Percentiles rank a stretch among this genome's conserved stretches.
Evolutionary conservation across 176 grass and related monocot species (phyloP).

Genomic region (Ensete ventricosum): DNA sequence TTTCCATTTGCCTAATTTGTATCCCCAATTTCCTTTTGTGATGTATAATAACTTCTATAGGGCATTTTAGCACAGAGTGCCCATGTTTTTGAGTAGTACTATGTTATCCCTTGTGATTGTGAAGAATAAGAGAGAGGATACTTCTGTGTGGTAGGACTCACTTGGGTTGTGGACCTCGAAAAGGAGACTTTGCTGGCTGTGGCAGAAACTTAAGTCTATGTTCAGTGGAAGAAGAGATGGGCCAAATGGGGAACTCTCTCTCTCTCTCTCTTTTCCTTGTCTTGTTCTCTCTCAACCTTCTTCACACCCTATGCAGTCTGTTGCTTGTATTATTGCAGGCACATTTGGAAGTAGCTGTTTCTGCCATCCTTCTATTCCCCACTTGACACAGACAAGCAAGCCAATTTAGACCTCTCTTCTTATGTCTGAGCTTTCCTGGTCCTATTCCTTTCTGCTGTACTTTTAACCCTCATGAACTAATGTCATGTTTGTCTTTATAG

Average conservation of each 20-base stretch:
- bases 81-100: too few species aligned
- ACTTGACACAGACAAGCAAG: neutral
- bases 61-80: neutral
- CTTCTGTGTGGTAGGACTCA: neutral
- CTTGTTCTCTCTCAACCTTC: neutral
- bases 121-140: neutral
- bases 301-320: neutral
- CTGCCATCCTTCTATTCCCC: neutral
- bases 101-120: neutral
- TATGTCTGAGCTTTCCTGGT: neutral
- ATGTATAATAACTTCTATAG: neutral
- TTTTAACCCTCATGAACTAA: neutral
- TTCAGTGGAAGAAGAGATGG: neutral
- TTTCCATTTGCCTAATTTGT: too few species aligned
- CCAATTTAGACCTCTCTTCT: neutral
- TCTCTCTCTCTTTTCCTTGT: neutral
- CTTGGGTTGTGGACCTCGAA: neutral
- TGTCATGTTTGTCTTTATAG: neutral
- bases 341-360: neutral
- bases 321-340: neutral
- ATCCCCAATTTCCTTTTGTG: too few species aligned
- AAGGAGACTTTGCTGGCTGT: neutral
- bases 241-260: neutral
- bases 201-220: neutral
- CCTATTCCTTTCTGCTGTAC: neutral